Evolutionary conservation across 495 filamentous ascomycete species (phyloP).

Genomic region (Penicillium bovifimosum): DNA sequence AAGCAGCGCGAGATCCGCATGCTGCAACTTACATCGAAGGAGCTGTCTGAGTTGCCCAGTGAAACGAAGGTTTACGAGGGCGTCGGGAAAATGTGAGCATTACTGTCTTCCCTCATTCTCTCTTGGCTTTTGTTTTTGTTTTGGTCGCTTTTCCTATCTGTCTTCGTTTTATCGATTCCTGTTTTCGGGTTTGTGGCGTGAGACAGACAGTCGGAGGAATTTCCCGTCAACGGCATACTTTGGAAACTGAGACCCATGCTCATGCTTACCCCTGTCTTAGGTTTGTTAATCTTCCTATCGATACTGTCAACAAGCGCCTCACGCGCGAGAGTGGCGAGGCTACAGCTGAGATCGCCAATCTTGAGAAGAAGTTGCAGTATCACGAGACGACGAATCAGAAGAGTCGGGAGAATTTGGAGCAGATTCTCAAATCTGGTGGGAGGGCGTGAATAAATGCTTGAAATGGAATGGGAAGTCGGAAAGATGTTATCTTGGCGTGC

Average conservation of each 20-base stretch:
- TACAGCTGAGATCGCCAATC: slow-evolving; percentile 66
- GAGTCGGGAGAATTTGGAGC: slow-evolving; percentile 80
- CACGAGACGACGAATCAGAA: slow-evolving; percentile 94
- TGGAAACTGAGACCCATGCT: background rate
- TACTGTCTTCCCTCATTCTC: slow-evolving; percentile 4
- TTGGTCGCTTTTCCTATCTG: background rate
- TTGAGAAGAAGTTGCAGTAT: slow-evolving; percentile 90
- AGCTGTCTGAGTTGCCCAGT: slow-evolving; percentile 70
- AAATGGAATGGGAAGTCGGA: background rate
- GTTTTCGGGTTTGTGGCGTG: background rate
- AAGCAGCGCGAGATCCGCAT: slow-evolving; percentile 88
- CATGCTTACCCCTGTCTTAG: slow-evolving; percentile 37
- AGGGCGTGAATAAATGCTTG: slow-evolving; percentile 21
- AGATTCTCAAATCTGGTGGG: slow-evolving; percentile 62
- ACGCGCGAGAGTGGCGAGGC: slow-evolving; percentile 68
- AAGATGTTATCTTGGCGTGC: background rate
- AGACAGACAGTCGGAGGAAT: background rate
- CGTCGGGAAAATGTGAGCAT: slow-evolving; percentile 86
- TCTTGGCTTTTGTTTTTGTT: background rate
- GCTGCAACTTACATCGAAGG: slow-evolving; percentile 79
- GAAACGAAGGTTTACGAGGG: slow-evolving; percentile 87
- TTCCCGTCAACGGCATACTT: background rate
- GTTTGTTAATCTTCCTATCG: slow-evolving; percentile 77
- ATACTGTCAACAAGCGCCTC: slow-evolving; percentile 68
- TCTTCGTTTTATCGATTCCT: background rate